These are phyloP conservation scores for Globisporangium lucens DNA, from an alignment of 352 stramenopile genomes.

Conservation along the genomic window DNA sequence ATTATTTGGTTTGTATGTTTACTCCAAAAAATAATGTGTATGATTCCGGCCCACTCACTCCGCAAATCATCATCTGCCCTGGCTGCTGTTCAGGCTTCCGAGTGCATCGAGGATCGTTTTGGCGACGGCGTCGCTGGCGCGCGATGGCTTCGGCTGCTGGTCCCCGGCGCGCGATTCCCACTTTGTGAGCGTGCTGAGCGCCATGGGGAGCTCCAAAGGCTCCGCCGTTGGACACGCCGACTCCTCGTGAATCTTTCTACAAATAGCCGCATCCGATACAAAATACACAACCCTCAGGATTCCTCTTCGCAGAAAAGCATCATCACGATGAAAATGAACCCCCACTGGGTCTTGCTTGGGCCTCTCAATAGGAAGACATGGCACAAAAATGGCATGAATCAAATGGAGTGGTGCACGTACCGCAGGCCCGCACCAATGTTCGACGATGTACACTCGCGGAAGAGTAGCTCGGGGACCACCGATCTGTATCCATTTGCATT, in stretches of 20 bases:
- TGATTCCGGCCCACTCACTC: background rate
- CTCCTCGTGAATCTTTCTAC: constrained; percentile 17
- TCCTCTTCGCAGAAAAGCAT: background rate
- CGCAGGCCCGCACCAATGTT: constrained; percentile 39
- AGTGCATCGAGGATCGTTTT: constrained; percentile 15
- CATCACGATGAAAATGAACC: background rate
- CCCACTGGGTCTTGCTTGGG: background rate
- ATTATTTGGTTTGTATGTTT: background rate
- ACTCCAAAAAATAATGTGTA: background rate
- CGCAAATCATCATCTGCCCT: background rate
- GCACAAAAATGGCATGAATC: background rate
- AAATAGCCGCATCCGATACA: background rate
- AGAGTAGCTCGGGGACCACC: constrained; percentile 67
- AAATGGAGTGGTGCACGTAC: background rate
- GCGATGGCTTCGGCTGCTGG: constrained; percentile 16
- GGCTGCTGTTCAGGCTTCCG: background rate
- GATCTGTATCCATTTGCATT: constrained; percentile 19
- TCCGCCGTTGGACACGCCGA: constrained; percentile 9
- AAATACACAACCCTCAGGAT: background rate
- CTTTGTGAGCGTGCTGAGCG: constrained; percentile 31
- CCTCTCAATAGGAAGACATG: background rate
- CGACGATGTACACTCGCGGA: constrained; percentile 41
- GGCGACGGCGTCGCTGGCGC: constrained; percentile 46
- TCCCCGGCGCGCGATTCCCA: constrained; percentile 16
- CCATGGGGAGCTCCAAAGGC: constrained; percentile 10